Conservation (phyloP, 495 filamentous ascomycete species). For the Penicillium atrosanguineum region DNA sequence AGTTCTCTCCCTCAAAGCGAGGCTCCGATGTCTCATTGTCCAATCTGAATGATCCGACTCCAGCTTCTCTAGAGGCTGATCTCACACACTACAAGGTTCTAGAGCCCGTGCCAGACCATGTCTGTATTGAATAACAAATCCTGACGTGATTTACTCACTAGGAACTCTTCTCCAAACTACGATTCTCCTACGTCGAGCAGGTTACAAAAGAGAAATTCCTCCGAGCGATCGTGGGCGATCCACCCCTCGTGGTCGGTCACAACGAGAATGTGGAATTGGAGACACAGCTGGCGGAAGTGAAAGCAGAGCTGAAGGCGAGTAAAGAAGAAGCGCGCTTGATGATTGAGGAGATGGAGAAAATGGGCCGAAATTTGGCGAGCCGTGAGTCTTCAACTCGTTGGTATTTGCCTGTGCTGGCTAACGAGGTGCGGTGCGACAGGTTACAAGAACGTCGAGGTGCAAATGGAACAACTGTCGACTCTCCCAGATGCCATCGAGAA, state of each 20-base stretch:
- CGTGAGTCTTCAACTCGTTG: constrained; percentile 27
- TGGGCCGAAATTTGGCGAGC: constrained; percentile 57
- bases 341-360: constrained; percentile 67
- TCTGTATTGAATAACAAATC: background rate
- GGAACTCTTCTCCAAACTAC: constrained; percentile 93
- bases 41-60: constrained; percentile 65
- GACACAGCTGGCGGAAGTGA: constrained; percentile 63
- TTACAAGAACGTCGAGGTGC: constrained; percentile 63
- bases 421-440: constrained; percentile 26
- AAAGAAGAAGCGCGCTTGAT: constrained; percentile 78
- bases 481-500: constrained; percentile 63
- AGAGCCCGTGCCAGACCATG: background rate
- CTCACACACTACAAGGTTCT: constrained; percentile 78
- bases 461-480: constrained; percentile 53
- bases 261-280: constrained; percentile 83
- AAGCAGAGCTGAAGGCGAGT: constrained; percentile 69
- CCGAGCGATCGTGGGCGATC: constrained; percentile 89
- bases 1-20: constrained; percentile 43
- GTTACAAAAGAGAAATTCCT: constrained; percentile 95
- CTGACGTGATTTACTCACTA: constrained; percentile 18
- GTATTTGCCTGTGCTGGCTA: background rate
- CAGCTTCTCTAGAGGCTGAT: constrained; percentile 76
- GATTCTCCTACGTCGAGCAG: constrained; percentile 78
- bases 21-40: constrained; percentile 65
- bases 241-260: constrained; percentile 76